These are phyloP conservation scores for Vigna angularis DNA, from an alignment of 306 rosid species.

Conservation along the genomic window DNA sequence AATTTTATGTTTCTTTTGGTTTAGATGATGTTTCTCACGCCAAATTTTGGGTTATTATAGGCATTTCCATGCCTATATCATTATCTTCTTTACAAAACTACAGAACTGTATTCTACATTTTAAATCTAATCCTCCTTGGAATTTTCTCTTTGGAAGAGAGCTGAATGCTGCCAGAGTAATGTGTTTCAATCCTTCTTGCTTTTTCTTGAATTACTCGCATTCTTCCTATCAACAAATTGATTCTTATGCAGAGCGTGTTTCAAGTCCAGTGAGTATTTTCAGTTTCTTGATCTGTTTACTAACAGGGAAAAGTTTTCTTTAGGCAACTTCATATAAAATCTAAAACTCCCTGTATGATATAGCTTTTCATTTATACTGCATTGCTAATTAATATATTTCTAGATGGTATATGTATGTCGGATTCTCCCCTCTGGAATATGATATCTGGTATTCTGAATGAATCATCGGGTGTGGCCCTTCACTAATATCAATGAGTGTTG, in stretches of 20 bases:
- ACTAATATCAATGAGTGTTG: background rate
- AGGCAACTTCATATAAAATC: background rate
- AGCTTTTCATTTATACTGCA: background rate
- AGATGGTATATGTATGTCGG: background rate
- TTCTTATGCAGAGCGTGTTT: background rate
- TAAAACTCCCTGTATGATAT: background rate
- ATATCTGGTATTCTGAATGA: background rate
- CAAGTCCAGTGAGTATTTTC: background rate
- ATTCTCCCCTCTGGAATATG: background rate
- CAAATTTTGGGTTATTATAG: background rate
- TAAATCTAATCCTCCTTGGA: constrained; percentile 1
- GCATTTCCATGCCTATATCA: background rate
- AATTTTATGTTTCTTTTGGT: constrained; percentile 11
- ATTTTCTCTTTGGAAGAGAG: background rate
- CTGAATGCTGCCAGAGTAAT: background rate
- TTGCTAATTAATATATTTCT: background rate
- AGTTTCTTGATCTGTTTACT: constrained; percentile 6
- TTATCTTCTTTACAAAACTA: background rate
- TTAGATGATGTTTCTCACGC: background rate
- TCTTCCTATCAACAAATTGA: constrained; percentile 11
- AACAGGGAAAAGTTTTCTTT: background rate
- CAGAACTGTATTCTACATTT: background rate
- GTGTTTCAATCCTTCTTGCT: constrained; percentile 16
- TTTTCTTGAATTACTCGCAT: background rate
- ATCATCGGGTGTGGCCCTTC: background rate